These are phyloP conservation scores for Starmera caribaea DNA, from an alignment of 805 yeast genomes.

Conservation along the genomic window DNA sequence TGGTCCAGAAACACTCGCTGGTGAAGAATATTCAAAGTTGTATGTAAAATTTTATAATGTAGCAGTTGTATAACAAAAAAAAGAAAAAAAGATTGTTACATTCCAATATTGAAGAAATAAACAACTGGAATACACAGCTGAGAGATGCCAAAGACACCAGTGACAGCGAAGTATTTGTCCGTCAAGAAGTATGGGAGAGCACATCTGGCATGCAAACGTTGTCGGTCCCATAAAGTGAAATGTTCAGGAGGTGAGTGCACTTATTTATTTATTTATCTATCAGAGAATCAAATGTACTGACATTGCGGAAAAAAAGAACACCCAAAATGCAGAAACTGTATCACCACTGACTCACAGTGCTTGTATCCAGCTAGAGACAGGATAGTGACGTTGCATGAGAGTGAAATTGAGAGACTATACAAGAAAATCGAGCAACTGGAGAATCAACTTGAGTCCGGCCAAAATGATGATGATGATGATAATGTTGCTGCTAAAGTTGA, in stretches of 20 bases:
- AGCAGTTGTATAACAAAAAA: too few species aligned
- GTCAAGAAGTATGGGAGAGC: slow-evolving; percentile 12
- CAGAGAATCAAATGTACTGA: too few species aligned
- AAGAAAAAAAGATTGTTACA: too few species aligned
- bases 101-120: too few species aligned
- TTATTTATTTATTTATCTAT: too few species aligned
- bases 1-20: too few species aligned
- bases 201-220: slow-evolving; percentile 14
- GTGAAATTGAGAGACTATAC: slow-evolving; percentile 12
- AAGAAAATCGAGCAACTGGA: slow-evolving; percentile 8
- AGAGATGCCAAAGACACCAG: too few species aligned
- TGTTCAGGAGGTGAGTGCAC: slow-evolving; percentile 16
- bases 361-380: slow-evolving; percentile 13
- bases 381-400: slow-evolving; percentile 13
- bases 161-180: slow-evolving; percentile 5
- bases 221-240: slow-evolving; percentile 15
- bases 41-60: too few species aligned
- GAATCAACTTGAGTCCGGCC: neutral
- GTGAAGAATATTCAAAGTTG: too few species aligned
- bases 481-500: slow-evolving; percentile 4
- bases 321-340: slow-evolving; percentile 15
- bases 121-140: too few species aligned
- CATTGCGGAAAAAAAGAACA: slow-evolving; percentile 3
- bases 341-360: slow-evolving; percentile 6
- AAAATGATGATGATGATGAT: neutral